Evolutionary conservation across 2,329 filamentous ascomycete species (phyloP), one percentile per base, ranked within the genome.

Genomic region (Penicillium sp.): DNA sequence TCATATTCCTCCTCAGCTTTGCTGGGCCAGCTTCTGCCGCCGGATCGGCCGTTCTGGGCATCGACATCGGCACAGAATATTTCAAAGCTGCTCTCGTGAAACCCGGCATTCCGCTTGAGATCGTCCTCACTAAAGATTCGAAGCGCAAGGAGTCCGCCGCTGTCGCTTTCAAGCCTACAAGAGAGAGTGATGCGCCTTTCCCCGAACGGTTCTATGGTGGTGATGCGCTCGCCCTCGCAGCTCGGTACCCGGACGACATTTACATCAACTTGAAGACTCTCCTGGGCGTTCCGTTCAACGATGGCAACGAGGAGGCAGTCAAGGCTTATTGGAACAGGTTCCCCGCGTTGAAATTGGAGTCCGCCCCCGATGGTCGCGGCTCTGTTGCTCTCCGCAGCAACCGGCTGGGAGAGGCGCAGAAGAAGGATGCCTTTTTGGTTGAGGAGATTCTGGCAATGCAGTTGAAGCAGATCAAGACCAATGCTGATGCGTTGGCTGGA

Each of bases 361-460:
- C 81, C 7, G 68, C 71, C 31, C 67, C 72, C 27, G 75, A 76
- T 56, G 76, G 70, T 40, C 84, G 88, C 64, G 85, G 84, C 29
- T 94, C 91, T 1, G 87, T 89, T 54, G 85, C 87, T n/a, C 90
- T 99, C 78, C 88, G 88, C 78, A 96, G 91, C 79, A 82, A 82
- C 68, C 83, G 83, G 78, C 75, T 92, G 11, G 78, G 81, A 11
- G 79, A 84, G 38, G 84, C 87, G 63, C 86, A 90, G 61, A 86
- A 85, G 49, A 81, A 83, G 64, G 77, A 80, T 58, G 75, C 79
- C 16, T 88, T 86, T 70, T 84, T 90, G 68, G 88, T 97, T 0
- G 94, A 99, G 78, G 94, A 99, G 78, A 81, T 99, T 64, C 77
- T 99, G 71, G 92, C 92, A 48, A 99, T 99, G 94, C 87, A 97